Percentiles rank a stretch among this genome's conserved stretches.
These are phyloP conservation scores for Begonia peltatifolia DNA, from an alignment of 306 rosid genomes.

Conservation along the genomic window DNA sequence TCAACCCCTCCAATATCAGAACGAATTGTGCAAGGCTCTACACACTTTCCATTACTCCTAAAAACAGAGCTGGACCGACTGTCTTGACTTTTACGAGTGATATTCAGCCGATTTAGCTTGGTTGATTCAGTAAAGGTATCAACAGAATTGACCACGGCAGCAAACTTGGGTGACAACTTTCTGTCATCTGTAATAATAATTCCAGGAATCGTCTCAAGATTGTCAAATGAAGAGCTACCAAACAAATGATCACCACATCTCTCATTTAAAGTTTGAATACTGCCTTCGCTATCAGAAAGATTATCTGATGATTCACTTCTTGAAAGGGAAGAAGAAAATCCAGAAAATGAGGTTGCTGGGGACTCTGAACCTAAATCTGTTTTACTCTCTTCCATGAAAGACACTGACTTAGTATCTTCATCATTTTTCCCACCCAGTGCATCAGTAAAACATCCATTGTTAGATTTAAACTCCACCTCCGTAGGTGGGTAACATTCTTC, in stretches of 20 bases:
- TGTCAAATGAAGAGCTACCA: constrained; percentile 27
- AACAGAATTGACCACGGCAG: constrained; percentile 41
- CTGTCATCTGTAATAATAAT: constrained; percentile 18
- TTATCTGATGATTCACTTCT: constrained; percentile 55
- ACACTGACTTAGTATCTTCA: constrained; percentile 21
- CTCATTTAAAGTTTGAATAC: constrained; percentile 32
- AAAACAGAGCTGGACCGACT: constrained; percentile 12
- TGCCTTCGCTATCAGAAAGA: constrained; percentile 50
- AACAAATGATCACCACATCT: constrained; percentile 35
- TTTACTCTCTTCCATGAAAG: constrained; percentile 22
- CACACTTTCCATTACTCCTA: constrained; percentile 5
- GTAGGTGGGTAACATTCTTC: constrained; percentile 36
- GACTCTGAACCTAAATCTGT: constrained; percentile 27
- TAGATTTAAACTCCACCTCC: constrained; percentile 16
- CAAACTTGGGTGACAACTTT: constrained; percentile 62
- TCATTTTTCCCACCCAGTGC: constrained; percentile 25
- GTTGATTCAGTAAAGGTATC: constrained; percentile 26
- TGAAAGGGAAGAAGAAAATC: constrained; percentile 41
- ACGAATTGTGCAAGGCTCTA: constrained; percentile 21
- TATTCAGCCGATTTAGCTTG: constrained; percentile 21
- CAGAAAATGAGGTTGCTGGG: constrained; percentile 52
- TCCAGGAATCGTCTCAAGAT: constrained; percentile 12
- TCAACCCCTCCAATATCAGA: constrained; percentile 47
- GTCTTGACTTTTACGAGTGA: constrained; percentile 20
- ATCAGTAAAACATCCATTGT: constrained; percentile 13